These are phyloP conservation scores for Citrus unshiu DNA, from an alignment of 345 rosid genomes.

Conservation along the genomic window DNA sequence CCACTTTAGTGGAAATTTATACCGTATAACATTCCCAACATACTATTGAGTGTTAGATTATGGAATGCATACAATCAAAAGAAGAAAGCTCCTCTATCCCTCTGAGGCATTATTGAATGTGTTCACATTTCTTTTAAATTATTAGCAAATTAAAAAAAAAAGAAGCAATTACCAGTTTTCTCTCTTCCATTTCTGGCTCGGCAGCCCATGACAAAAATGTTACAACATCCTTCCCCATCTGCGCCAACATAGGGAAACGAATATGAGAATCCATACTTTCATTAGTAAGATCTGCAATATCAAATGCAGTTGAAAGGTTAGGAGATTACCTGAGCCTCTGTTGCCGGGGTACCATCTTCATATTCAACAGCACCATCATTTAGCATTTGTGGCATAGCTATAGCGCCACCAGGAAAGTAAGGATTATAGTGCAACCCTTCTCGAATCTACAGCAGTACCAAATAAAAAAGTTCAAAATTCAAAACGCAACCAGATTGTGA, in stretches of 20 bases:
- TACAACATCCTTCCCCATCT: constrained; percentile 45
- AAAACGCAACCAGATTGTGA: too few relatives aligned
- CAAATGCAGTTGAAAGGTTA: background rate
- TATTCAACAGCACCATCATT: constrained; percentile 46
- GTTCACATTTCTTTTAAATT: background rate
- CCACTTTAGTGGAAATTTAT: too few relatives aligned
- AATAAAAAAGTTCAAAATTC: too few relatives aligned
- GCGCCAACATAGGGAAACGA: background rate
- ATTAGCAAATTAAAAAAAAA: background rate
- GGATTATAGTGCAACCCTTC: constrained; percentile 47
- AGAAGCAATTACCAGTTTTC: constrained; percentile 32
- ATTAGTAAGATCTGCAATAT: background rate
- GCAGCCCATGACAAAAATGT: constrained; percentile 44
- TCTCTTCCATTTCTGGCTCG: constrained; percentile 47
- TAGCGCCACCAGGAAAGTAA: constrained; percentile 45
- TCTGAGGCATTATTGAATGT: background rate
- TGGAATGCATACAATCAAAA: background rate
- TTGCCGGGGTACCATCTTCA: constrained; percentile 41
- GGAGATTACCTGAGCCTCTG: constrained; percentile 31
- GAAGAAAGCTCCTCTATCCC: background rate
- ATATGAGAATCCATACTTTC: background rate
- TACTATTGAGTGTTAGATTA: background rate
- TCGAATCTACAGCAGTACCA: constrained; percentile 17
- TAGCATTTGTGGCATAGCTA: constrained; percentile 46
- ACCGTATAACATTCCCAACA: too few relatives aligned